Percentiles rank a stretch among this genome's conserved stretches.
phyloP scores from a whole-genome alignment of 805 yeast genomes.

The Sugiyamaella qingdaonensis region DNA sequence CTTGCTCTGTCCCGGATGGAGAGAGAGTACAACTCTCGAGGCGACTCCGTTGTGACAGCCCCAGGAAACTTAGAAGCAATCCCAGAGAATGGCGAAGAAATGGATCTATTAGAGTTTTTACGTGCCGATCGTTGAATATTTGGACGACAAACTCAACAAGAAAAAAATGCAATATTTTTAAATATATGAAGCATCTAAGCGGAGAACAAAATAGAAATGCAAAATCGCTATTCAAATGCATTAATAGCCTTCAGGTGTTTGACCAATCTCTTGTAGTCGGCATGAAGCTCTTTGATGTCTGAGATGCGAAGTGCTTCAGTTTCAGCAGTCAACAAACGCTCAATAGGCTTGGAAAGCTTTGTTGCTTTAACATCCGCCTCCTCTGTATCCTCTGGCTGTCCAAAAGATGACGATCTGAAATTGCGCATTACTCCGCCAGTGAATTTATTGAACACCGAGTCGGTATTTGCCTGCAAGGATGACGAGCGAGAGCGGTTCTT shows the following conservation, averaged over 20 bases:
- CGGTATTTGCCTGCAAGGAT: slow-evolving; percentile 5
- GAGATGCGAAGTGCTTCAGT: slow-evolving; percentile 32
- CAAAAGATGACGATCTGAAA: slow-evolving; percentile 17
- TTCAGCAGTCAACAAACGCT: slow-evolving; percentile 21
- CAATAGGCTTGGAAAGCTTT: slow-evolving; percentile 22
- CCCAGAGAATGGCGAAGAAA: background rate
- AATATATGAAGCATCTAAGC: background rate
- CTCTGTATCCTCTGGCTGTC: slow-evolving; percentile 1
- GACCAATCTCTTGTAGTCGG: slow-evolving; percentile 37
- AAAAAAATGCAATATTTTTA: background rate
- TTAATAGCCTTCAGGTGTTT: slow-evolving; percentile 25
- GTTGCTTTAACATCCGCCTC: slow-evolving; percentile 3
- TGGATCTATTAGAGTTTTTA: background rate
- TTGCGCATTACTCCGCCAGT: slow-evolving; percentile 19
- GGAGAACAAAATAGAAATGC: background rate
- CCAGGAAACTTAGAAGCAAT: background rate
- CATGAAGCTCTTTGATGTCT: slow-evolving; percentile 33
- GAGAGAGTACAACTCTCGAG: background rate
- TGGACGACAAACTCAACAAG: too few relatives aligned
- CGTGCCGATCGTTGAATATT: background rate
- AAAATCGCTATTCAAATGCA: slow-evolving; percentile 23
- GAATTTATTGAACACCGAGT: slow-evolving; percentile 14
- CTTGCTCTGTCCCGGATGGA: background rate
- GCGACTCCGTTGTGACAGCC: background rate
- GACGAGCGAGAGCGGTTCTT: slow-evolving; percentile 8